A percentile compares a stretch with the other conserved stretches of the same genome.
Conservation (phyloP, 148 eudicot species). For the Oxyria digyna region DNA sequence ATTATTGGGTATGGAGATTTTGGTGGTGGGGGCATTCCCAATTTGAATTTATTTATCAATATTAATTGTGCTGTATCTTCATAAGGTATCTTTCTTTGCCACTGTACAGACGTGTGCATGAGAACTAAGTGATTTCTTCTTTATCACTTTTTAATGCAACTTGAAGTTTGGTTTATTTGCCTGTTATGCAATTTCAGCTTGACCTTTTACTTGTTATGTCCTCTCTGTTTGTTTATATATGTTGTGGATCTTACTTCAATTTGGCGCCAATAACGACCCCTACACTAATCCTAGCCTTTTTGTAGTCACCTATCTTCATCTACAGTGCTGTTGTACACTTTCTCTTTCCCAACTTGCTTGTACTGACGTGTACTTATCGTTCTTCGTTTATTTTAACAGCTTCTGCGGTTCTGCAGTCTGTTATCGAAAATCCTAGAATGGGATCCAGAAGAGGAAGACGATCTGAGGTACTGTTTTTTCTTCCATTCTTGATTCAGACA, state of each 20-base stretch:
- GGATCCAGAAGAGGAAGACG: slow-evolving; percentile 32
- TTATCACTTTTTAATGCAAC: slow-evolving; percentile 24
- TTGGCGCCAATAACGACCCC: slow-evolving; percentile 19
- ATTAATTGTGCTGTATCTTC: neutral
- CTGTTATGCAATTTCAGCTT: slow-evolving; percentile 15
- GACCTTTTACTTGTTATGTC: slow-evolving; percentile 12
- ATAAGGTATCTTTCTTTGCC: neutral
- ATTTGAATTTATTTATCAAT: neutral
- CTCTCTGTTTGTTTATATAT: slow-evolving; percentile 18
- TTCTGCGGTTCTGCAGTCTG: neutral
- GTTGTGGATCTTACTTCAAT: slow-evolving; percentile 23
- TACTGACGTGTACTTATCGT: neutral
- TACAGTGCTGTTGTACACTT: slow-evolving; percentile 7
- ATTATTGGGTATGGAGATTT: slow-evolving; percentile 5
- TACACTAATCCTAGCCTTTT: slow-evolving; percentile 10
- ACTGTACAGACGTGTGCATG: slow-evolving; percentile 10
- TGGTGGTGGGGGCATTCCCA: neutral
- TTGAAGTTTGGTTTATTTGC: slow-evolving; percentile 22
- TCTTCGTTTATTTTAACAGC: neutral
- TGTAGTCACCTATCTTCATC: slow-evolving; percentile 9
- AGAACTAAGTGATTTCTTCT: neutral
- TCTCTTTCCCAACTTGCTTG: neutral
- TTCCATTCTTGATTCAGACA: no score
- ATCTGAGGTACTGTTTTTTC: slow-evolving; percentile 38
- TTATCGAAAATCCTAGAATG: neutral